Evolutionary conservation across 371 early-diverging fungal genomes (phyloP).

Genomic region (Syncephalastrum racemosum): DNA sequence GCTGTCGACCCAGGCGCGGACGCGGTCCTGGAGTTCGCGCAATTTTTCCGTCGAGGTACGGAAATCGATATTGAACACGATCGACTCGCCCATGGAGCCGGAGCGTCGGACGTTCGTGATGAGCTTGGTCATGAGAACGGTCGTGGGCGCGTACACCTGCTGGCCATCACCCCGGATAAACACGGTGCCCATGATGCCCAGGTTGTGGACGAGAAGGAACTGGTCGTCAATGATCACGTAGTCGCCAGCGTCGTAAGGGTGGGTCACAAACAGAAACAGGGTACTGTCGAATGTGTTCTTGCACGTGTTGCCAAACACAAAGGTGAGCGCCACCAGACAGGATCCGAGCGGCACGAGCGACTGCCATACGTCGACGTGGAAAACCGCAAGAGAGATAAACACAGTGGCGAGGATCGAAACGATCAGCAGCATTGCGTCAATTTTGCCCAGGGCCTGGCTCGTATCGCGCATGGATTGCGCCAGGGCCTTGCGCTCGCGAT

Average conservation of each 20-base stretch:
- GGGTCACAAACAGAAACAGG: constrained; percentile 59
- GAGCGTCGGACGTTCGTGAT: constrained; percentile 80
- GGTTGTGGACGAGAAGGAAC: constrained; percentile 68
- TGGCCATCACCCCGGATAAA: constrained; percentile 69
- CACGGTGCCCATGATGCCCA: constrained; percentile 72
- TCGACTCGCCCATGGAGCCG: constrained; percentile 58
- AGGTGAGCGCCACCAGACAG: constrained; percentile 56
- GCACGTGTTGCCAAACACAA: constrained; percentile 63
- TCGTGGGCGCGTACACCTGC: constrained; percentile 73
- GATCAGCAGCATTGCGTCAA: constrained; percentile 61
- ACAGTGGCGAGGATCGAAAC: constrained; percentile 37
- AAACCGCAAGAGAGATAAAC: constrained; percentile 51
- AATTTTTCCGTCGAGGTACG: constrained; percentile 61
- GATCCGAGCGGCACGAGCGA: constrained; percentile 55
- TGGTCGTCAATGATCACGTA: constrained; percentile 64
- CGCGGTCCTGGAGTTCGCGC: constrained; percentile 44
- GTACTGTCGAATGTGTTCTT: constrained; percentile 58
- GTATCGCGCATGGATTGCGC: constrained; percentile 60
- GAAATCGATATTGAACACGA: constrained; percentile 62
- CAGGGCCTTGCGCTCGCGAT: constrained; percentile 63
- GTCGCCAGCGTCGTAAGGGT: constrained; percentile 77
- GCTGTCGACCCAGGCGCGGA: constrained; percentile 56
- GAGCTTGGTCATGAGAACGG: constrained; percentile 56
- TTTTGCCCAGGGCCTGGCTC: constrained; percentile 66
- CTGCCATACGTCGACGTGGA: constrained; percentile 47